A percentile compares a stretch with the other conserved stretches of the same genome.
These are phyloP conservation scores for Boehmeria nivea DNA, from an alignment of 306 rosid species.

Conservation along the genomic window DNA sequence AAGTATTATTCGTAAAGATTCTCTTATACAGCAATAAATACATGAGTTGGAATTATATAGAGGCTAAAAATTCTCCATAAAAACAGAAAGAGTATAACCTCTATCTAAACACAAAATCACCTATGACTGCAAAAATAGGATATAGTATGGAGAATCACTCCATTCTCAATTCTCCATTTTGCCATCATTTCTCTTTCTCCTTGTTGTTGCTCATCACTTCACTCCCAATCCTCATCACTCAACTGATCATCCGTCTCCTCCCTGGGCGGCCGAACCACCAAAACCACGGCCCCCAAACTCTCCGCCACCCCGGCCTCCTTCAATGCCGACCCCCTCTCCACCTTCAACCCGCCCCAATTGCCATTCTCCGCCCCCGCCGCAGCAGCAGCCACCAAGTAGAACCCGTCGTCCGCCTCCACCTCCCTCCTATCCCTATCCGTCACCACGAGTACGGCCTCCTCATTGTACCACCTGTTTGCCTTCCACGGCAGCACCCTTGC, in stretches of 20 bases:
- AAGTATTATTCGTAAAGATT: no score
- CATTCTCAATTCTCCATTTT: constrained; percentile 18
- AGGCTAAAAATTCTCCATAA: constrained; percentile 4
- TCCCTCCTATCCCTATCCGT: constrained; percentile 46
- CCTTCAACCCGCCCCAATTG: constrained; percentile 47
- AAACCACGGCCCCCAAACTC: constrained; percentile 57
- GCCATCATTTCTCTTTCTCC: neutral
- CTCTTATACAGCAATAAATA: no score
- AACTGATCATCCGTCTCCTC: constrained; percentile 46
- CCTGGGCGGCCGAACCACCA: constrained; percentile 83
- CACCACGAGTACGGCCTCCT: constrained; percentile 81
- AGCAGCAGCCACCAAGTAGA: constrained; percentile 46
- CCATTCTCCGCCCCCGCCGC: constrained; percentile 8
- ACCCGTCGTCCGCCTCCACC: constrained; percentile 57
- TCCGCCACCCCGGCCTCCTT: constrained; percentile 43
- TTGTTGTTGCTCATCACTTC: constrained; percentile 16
- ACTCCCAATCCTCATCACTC: constrained; percentile 85
- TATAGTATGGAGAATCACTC: no score
- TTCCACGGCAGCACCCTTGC: constrained; percentile 83
- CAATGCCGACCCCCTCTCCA: constrained; percentile 61
- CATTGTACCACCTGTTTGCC: constrained; percentile 69
- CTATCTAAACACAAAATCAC: constrained; percentile 5
- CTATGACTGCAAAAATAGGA: neutral
- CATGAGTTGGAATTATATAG: no score
- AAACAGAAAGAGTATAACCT: constrained; percentile 22